Evolutionary conservation across 208 protist genomes (phyloP).

Genomic region (Leptomonas seymouri): DNA sequence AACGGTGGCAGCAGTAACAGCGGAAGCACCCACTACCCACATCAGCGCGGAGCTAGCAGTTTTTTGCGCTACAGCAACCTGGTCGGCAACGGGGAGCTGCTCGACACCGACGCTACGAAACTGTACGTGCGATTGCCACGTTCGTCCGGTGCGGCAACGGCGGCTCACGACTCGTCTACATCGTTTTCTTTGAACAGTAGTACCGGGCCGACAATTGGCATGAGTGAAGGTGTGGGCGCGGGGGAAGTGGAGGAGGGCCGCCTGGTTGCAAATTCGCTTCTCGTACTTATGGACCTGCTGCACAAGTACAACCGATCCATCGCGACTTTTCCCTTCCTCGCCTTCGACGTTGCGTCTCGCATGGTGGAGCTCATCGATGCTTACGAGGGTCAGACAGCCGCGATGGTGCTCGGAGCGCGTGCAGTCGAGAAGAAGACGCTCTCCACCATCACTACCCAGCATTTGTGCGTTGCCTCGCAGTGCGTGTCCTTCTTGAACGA

Average conservation of each 20-base stretch:
- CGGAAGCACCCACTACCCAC: not conserved
- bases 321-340: slow-evolving; percentile 78
- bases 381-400: slow-evolving; percentile 75
- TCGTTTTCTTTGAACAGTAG: not conserved
- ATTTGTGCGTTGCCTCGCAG: slow-evolving; percentile 89
- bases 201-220: not conserved
- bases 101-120: slow-evolving; percentile 32
- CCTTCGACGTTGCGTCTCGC: slow-evolving; percentile 73
- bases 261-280: slow-evolving; percentile 68
- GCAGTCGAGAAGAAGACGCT: slow-evolving; percentile 82
- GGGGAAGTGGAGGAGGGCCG: slow-evolving; percentile 60
- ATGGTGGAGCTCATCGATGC: slow-evolving; percentile 81
- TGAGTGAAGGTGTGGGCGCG: slow-evolving; percentile 7
- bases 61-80: slow-evolving; percentile 8
- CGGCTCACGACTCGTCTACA: not conserved
- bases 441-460: slow-evolving; percentile 77
- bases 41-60: not conserved
- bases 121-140: slow-evolving; percentile 45
- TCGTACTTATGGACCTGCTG: slow-evolving; percentile 79
- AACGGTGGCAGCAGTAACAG: not conserved
- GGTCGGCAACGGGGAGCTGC: slow-evolving; percentile 18
- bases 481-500: slow-evolving; percentile 73
- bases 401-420: slow-evolving; percentile 79
- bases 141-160: not conserved
- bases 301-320: slow-evolving; percentile 78